A percentile compares a stretch with the other conserved stretches of the same genome.
Conservation (phyloP, 345 rosid species). For the Populus alba region DNA sequence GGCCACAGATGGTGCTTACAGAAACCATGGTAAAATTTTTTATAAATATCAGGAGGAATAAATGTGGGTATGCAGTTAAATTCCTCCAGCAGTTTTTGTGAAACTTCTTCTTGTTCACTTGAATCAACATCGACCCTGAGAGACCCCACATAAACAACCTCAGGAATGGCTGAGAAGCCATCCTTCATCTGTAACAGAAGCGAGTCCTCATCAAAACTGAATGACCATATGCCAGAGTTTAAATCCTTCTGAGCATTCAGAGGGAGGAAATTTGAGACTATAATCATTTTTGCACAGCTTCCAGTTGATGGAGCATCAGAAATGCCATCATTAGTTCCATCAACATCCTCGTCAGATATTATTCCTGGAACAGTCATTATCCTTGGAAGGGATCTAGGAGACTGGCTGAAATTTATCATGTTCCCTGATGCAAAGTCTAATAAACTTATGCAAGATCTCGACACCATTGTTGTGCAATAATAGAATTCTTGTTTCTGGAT, state of each 20-base stretch:
- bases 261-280: slow-evolving; percentile 45
- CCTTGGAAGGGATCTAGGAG: slow-evolving; percentile 49
- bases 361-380: slow-evolving; percentile 59
- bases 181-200: slow-evolving; percentile 39
- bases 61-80: slow-evolving; percentile 45
- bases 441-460: slow-evolving; percentile 62
- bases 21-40: slow-evolving; percentile 40
- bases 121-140: slow-evolving; percentile 39
- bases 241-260: slow-evolving; percentile 31
- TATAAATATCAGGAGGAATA: slow-evolving; percentile 39
- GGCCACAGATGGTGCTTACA: slow-evolving; percentile 56
- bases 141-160: slow-evolving; percentile 43
- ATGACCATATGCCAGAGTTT: slow-evolving; percentile 32
- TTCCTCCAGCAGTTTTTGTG: slow-evolving; percentile 38
- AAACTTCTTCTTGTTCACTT: slow-evolving; percentile 42
- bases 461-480: slow-evolving; percentile 39
- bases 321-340: slow-evolving; percentile 19
- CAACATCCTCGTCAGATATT: slow-evolving; percentile 43
- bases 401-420: slow-evolving; percentile 49
- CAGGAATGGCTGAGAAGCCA: slow-evolving; percentile 32
- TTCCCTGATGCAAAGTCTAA: slow-evolving; percentile 61
- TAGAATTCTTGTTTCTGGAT: background rate
- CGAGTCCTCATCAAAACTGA: slow-evolving; percentile 42
- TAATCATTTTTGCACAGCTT: slow-evolving; percentile 27
- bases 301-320: slow-evolving; percentile 12